Base-by-base conservation (phyloP, 1,284 basidiomycete species). In the Albatrellus sp. region DNA sequence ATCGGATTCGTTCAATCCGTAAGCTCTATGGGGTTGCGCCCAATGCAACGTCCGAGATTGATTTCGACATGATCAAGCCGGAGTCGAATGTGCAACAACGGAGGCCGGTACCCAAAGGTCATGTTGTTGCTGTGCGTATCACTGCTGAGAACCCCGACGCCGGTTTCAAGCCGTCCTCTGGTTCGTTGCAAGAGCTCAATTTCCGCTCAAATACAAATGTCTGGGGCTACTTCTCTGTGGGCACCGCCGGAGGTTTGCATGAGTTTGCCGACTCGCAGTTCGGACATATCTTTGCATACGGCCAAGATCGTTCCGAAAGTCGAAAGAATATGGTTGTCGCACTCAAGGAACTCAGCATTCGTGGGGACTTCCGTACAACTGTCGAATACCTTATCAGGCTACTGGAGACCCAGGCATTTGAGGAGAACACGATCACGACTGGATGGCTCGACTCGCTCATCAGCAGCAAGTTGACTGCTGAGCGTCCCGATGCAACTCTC, bases 281-380 rank as follows among this genome's bases (percentile, higher is more conserved):
- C 60, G 96, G 96, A 45, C 96, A 99, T 63, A 96, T 98, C 60
- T 99, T 99, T 57, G 94, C 96, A 28, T 98, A 98, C 59, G 96
- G 96, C 47, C 88, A 94, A 63, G 93, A 98, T 62, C 88, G 96
- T 54, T 73, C 79, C 50, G 94, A 98, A 66, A 89, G 88, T 56
- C 69, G 96, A 57, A 98, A 99, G 75, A 97, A 98, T 62, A 99
- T 99, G 94, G 93, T 98, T 52, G 88, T 99, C 56, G 94, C 96
- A 13, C 72, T 99, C 56, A 98, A 98, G 71, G 96, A 98, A 65
- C 70, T 98, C 50, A 93, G 89, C 60, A 98, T 99, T 60, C 91
- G 96, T 56, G 96, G 96, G 50, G 96, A 99, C 63, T 99, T 99
- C 74, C 73, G 96, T 50, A 98, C 92, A 17, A 99, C 96, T 0